Base-by-base conservation (phyloP, 1,284 basidiomycete species). In the Ustilago bromivora region DNA sequence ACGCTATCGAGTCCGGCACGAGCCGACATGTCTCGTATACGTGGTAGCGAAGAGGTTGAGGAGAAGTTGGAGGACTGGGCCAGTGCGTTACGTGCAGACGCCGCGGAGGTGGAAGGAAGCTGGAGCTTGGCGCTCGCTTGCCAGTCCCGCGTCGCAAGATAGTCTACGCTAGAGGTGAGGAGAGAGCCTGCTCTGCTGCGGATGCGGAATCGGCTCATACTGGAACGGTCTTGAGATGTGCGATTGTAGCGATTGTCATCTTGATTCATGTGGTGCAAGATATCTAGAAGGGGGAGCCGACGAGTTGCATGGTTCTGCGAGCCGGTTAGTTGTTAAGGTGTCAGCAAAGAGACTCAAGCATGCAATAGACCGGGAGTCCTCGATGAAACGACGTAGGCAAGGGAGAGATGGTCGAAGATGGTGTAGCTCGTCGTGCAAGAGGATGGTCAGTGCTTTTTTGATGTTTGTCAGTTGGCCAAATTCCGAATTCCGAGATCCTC, bases 141-240 rank as follows among this genome's bases (percentile, higher is more conserved):
- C 70, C 71, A 76, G 54, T 76, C 69, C 4, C 66, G 67, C 23
- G 53, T 66, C 1, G 73, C 73, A 12, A 79, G 55, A 41, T 72
- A 79, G 52, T 71, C 74, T 23, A 67, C 57, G 49, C 73, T 53
- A 11, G 77, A 72, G 40, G 57, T 61, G 55, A 79, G 67, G 15
- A 79, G 60, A 40, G 60, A 62, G 34, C 36, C 43, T 15, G 73
- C 70, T 55, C 69, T 69, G n/a, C 53, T 67, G 32, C 77, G 66
- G 15, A 76, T 57, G 19, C 63, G 72, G 49, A 67, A 71, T 34
- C 72, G 62, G 43, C 65, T 75, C 72, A 78, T 78, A 36, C 53
- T 75, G 67, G 65, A 35, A 62, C 51, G 52, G 28, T 56, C 56
- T 60, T 62, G 73, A 59, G 72, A 60, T 54, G 57, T 59, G 61